Percentiles rank a stretch among this genome's conserved stretches.
Conservation (phyloP, 805 yeast species). For the Kodamaea kakaduensis region DNA sequence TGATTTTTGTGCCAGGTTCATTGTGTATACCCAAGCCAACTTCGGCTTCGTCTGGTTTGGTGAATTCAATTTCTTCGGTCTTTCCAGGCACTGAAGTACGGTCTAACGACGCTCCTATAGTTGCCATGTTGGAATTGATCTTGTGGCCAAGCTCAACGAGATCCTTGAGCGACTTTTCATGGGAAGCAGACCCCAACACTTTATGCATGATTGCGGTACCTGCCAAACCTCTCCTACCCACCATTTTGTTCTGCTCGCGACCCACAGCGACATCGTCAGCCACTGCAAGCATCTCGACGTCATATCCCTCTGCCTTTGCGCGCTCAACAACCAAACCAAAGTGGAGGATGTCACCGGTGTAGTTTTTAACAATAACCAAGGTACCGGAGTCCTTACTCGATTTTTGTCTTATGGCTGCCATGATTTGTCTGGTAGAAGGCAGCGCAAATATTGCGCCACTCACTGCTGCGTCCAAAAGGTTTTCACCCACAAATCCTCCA, state of each 20-base stretch:
- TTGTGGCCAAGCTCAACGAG: conserved; percentile 57
- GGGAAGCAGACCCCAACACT: conserved; percentile 67
- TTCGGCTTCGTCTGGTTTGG: conserved; percentile 67
- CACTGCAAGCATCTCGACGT: conserved; percentile 70
- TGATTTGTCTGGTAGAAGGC: conserved; percentile 87
- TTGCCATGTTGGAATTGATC: conserved; percentile 65
- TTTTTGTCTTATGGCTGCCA: conserved; percentile 62
- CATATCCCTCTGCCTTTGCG: conserved; percentile 71
- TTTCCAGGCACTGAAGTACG: conserved; percentile 90
- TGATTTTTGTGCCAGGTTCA: conserved; percentile 76
- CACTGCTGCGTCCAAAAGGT: conserved; percentile 80
- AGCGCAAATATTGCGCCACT: conserved; percentile 92
- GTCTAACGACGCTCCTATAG: conserved; percentile 86
- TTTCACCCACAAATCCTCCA: conserved; percentile 85
- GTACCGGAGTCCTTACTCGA: conserved; percentile 56
- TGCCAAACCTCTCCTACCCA: conserved; percentile 91
- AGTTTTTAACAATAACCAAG: conserved; percentile 79
- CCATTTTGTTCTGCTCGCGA: conserved; percentile 81
- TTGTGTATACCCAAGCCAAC: conserved; percentile 96
- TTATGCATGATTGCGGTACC: conserved; percentile 89
- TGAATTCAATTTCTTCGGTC: conserved; percentile 35
- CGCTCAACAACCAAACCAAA: conserved; percentile 90
- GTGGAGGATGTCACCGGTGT: conserved; percentile 91
- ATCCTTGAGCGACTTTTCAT: conserved; percentile 42
- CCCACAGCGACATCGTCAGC: conserved; percentile 96